These are phyloP conservation scores for Lipomyces chichibuensis DNA, from an alignment of 805 yeast species.

Conservation along the genomic window DNA sequence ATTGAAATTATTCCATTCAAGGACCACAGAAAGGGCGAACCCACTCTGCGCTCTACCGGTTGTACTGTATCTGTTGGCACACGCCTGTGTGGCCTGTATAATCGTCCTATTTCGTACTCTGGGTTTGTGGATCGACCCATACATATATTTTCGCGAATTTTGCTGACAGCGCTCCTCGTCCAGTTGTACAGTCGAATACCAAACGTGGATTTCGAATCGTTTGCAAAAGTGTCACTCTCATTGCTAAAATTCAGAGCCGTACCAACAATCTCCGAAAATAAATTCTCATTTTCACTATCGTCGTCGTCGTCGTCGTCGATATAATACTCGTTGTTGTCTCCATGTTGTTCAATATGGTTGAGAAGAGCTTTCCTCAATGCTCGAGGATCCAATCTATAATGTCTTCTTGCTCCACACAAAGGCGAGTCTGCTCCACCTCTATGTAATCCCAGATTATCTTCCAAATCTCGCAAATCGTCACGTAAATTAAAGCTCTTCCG, in stretches of 20 bases:
- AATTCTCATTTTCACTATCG: background rate
- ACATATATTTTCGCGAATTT: background rate
- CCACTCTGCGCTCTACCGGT: background rate
- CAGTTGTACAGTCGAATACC: background rate
- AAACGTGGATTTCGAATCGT: background rate
- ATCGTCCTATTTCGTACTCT: background rate
- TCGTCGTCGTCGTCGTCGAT: background rate
- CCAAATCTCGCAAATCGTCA: slow-evolving; percentile 1
- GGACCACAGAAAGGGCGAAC: background rate
- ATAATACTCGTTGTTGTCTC: background rate
- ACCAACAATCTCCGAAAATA: background rate
- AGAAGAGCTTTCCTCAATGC: background rate
- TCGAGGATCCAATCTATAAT: background rate
- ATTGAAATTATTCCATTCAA: background rate
- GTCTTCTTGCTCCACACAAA: background rate
- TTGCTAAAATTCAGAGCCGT: background rate
- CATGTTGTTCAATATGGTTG: background rate
- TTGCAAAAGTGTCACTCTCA: background rate
- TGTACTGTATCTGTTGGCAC: background rate
- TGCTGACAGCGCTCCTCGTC: background rate
- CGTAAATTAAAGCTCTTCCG: background rate
- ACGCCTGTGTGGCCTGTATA: background rate
- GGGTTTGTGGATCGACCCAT: background rate
- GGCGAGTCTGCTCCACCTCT: slow-evolving; percentile 1
- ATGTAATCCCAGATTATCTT: background rate